Evolutionary conservation across 2,329 filamentous ascomycete genomes (phyloP).

Genomic region (Aspergillus novoparasiticus): DNA sequence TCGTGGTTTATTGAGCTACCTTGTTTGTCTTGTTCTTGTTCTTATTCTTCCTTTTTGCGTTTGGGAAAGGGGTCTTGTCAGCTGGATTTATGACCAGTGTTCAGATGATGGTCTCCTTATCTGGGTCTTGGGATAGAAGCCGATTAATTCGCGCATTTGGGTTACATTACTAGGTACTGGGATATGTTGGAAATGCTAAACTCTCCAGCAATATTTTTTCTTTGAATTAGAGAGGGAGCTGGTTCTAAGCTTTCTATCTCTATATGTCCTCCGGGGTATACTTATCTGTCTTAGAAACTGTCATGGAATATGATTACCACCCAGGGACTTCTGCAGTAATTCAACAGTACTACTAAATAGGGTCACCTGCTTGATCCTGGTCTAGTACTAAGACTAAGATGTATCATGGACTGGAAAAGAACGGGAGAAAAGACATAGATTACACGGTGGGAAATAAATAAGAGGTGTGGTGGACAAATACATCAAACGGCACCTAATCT

Average conservation of each 20-base stretch:
- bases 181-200: background rate
- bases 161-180: background rate
- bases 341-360: background rate
- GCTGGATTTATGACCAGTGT: constrained; percentile 4
- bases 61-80: background rate
- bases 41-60: no score
- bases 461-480: background rate
- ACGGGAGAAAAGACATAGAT: background rate
- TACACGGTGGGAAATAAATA: background rate
- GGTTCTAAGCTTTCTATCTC: background rate
- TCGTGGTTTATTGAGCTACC: background rate
- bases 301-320: no score
- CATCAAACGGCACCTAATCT: background rate
- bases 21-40: background rate
- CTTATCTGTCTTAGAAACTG: no score
- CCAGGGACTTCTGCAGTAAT: background rate
- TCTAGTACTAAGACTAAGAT: background rate
- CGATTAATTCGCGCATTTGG: background rate
- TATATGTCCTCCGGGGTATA: background rate
- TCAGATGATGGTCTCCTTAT: background rate
- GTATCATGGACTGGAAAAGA: background rate
- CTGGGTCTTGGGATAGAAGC: background rate
- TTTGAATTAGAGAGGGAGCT: background rate
- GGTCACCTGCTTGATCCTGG: background rate
- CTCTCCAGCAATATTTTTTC: background rate